Conservation (phyloP, 208 protist genomes). For the Naegleria gruberi region DNA sequence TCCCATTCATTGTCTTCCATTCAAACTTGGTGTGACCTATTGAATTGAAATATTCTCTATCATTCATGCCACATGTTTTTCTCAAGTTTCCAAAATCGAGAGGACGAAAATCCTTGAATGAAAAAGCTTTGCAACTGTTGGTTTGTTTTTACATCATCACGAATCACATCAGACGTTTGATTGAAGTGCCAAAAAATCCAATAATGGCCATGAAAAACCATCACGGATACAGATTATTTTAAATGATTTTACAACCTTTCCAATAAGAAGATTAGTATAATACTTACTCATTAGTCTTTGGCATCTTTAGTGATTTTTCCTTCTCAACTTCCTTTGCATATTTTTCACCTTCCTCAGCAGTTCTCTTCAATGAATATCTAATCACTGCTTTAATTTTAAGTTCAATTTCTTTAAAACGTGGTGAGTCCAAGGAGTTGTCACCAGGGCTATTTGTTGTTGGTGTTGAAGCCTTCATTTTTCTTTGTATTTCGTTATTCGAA, state of each 20-base stretch:
- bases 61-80: background rate
- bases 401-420: background rate
- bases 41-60: background rate
- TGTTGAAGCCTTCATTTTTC: background rate
- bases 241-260: no score
- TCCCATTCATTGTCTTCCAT: background rate
- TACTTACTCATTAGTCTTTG: background rate
- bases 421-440: background rate
- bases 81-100: background rate
- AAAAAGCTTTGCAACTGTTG: background rate
- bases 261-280: no score
- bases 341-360: background rate
- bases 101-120: background rate
- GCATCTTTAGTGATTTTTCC: background rate
- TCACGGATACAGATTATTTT: no score
- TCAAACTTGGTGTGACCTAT: background rate
- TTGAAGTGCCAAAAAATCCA: no score
- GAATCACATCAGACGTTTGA: no score
- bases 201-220: no score
- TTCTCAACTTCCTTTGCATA: background rate
- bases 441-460: background rate
- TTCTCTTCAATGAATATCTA: background rate
- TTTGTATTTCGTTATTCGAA: no score
- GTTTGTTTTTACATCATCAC: no score
- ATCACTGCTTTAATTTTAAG: background rate